Evolutionary conservation across 768 basidiomycete species (phyloP).

Genomic region (Lyophyllum atratum): DNA sequence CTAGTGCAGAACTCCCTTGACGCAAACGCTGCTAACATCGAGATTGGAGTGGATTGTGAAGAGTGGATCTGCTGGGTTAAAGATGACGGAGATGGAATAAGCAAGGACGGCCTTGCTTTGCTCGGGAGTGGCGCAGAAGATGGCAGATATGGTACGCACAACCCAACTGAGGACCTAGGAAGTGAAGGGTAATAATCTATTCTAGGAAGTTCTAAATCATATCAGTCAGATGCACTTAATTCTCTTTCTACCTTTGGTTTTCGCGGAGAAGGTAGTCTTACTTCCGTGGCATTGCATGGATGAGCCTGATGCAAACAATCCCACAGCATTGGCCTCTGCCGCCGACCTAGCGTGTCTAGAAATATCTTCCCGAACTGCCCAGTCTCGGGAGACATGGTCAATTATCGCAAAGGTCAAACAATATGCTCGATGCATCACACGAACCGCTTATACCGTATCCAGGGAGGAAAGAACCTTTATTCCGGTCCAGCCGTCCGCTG

Average conservation of each 20-base stretch:
- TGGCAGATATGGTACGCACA: constrained; percentile 69
- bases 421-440: background rate
- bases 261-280: constrained; percentile 81
- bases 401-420: constrained; percentile 71
- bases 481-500: constrained; percentile 74
- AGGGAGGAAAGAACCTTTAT: constrained; percentile 73
- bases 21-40: constrained; percentile 68
- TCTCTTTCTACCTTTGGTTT: constrained; percentile 78
- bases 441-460: constrained; percentile 2
- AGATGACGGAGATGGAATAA: constrained; percentile 84
- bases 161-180: background rate
- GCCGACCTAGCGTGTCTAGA: constrained; percentile 81
- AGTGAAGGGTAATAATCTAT: background rate
- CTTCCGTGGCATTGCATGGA: background rate
- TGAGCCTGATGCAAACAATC: background rate
- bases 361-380: constrained; percentile 73
- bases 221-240: constrained; percentile 50
- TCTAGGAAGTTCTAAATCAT: constrained; percentile 75
- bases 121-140: constrained; percentile 53
- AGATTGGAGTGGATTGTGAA: constrained; percentile 70
- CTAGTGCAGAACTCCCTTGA: constrained; percentile 91
- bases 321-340: constrained; percentile 78
- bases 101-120: constrained; percentile 53
- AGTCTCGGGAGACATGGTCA: constrained; percentile 69
- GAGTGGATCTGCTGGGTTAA: constrained; percentile 85